A percentile compares a stretch with the other conserved stretches of the same genome.
Evolutionary conservation across 2,329 filamentous ascomycete genomes (phyloP).

Genomic region (Nemania serpens): DNA sequence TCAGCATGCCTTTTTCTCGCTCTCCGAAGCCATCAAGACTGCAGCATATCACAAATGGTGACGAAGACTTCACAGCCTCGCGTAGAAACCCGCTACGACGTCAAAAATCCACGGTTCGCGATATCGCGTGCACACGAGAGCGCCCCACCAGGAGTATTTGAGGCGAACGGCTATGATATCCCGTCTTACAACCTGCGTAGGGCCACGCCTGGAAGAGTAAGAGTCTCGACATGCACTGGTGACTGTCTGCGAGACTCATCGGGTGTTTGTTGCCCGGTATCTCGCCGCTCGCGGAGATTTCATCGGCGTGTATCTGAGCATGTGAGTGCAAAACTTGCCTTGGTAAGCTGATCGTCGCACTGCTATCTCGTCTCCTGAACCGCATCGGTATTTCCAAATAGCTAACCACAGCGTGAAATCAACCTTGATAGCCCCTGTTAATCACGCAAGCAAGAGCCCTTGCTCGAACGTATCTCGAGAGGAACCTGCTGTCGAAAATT

Average conservation of each 20-base stretch:
- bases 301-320: background rate
- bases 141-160: background rate
- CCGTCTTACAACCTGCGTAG: background rate
- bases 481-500: background rate
- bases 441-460: background rate
- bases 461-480: background rate
- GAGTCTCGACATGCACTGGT: background rate
- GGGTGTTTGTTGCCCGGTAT: background rate
- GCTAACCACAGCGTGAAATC: background rate
- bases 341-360: background rate
- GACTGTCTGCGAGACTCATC: background rate
- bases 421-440: background rate
- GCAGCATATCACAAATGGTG: too few species aligned
- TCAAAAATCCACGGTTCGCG: too few species aligned
- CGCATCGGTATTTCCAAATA: background rate
- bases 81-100: too few species aligned
- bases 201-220: background rate
- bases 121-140: background rate
- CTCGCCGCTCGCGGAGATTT: background rate
- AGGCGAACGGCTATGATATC: background rate
- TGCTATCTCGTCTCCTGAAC: background rate
- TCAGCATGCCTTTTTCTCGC: too few species aligned
- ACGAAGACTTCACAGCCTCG: too few species aligned
- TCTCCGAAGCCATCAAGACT: too few species aligned
- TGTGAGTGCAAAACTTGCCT: background rate